Evolutionary conservation across 2,329 filamentous ascomycete species (phyloP).

Genomic region (Pseudocercospora musae): DNA sequence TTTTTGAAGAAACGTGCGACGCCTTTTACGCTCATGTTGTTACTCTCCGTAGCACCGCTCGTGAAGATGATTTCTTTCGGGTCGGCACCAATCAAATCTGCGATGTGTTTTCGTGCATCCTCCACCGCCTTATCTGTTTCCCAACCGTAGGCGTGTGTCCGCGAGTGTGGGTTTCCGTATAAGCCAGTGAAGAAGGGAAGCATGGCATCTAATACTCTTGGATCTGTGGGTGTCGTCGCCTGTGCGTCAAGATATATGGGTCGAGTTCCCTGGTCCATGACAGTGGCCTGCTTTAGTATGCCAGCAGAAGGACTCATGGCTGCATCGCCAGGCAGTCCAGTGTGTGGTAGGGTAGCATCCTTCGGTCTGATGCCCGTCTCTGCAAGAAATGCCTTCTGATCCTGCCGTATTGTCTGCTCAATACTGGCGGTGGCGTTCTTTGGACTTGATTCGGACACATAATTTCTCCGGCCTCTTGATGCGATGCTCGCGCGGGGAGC

Average conservation of each 20-base stretch:
- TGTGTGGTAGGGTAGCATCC: conserved; percentile 58
- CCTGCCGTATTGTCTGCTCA: conserved; percentile 79
- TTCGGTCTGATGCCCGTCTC: conserved; percentile 54
- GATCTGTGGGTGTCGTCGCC: conserved; percentile 91
- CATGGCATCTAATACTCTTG: conserved; percentile 94
- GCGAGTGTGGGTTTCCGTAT: conserved; percentile 95
- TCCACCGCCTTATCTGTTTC: conserved; percentile 95
- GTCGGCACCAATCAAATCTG: conserved; percentile 85
- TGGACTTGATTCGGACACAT: conserved; percentile 80
- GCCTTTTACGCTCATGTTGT: conserved; percentile 99
- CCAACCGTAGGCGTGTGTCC: conserved; percentile 98
- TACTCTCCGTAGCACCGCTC: conserved; percentile 95
- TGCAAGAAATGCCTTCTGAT: conserved; percentile 73
- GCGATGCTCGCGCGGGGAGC: conserved; percentile 41
- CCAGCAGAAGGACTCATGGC: conserved; percentile 71
- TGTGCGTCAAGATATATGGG: conserved; percentile 99
- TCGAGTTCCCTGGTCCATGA: conserved; percentile 87
- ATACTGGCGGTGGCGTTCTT: conserved; percentile 76
- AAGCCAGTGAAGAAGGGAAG: conserved; percentile 88
- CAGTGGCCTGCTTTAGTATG: conserved; percentile 83
- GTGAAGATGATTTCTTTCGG: conserved; percentile 99
- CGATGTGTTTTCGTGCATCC: conserved; percentile 77
- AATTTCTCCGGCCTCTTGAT: conserved; percentile 49
- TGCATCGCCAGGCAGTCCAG: conserved; percentile 58
- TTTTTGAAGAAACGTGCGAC: conserved; percentile 93